A percentile compares a stretch with the other conserved stretches of the same genome.
phyloP scores from a whole-genome alignment of 1,284 basidiomycete species.

The Sanghuangporus baumii region DNA sequence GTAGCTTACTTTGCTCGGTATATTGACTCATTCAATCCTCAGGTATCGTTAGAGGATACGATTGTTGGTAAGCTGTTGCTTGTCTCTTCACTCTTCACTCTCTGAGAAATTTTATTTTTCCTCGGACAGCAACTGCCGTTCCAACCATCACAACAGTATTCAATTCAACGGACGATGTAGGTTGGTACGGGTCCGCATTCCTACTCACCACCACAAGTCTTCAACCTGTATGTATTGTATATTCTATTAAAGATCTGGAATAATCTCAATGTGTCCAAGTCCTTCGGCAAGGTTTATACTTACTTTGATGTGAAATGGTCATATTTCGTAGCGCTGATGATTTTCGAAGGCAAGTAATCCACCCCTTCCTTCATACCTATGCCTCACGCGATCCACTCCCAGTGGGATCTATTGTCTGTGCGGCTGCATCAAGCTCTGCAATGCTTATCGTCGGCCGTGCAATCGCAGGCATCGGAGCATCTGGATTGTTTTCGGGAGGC shows the following conservation, averaged over 20 bases:
- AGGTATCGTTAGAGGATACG: too few relatives aligned
- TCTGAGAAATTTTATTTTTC: too few relatives aligned
- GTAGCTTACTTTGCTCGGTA: too few relatives aligned
- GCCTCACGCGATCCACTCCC: too few relatives aligned
- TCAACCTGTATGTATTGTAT: too few relatives aligned
- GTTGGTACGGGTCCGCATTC: slow-evolving; percentile 26
- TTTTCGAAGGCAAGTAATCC: slow-evolving; percentile 29
- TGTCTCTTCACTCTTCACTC: too few relatives aligned
- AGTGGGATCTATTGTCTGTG: slow-evolving; percentile 29
- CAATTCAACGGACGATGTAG: slow-evolving; percentile 16
- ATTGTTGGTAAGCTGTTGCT: slow-evolving; percentile 31
- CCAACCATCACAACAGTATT: slow-evolving; percentile 28
- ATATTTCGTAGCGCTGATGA: slow-evolving; percentile 28
- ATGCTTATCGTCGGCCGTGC: slow-evolving; percentile 42
- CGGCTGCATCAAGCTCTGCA: slow-evolving; percentile 36
- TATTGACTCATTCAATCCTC: too few relatives aligned
- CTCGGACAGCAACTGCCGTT: slow-evolving; percentile 28
- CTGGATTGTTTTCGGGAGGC: slow-evolving; percentile 37
- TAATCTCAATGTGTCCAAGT: too few relatives aligned
- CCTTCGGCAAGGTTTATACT: slow-evolving; percentile 20
- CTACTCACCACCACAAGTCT: slow-evolving; percentile 29
- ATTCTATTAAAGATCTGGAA: too few relatives aligned
- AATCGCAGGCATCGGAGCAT: slow-evolving; percentile 40
- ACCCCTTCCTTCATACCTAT: too few relatives aligned
- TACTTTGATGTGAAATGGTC: slow-evolving; percentile 25